Conservation (phyloP, 768 basidiomycete genomes). For the Hydnomerulius pinastri region DNA sequence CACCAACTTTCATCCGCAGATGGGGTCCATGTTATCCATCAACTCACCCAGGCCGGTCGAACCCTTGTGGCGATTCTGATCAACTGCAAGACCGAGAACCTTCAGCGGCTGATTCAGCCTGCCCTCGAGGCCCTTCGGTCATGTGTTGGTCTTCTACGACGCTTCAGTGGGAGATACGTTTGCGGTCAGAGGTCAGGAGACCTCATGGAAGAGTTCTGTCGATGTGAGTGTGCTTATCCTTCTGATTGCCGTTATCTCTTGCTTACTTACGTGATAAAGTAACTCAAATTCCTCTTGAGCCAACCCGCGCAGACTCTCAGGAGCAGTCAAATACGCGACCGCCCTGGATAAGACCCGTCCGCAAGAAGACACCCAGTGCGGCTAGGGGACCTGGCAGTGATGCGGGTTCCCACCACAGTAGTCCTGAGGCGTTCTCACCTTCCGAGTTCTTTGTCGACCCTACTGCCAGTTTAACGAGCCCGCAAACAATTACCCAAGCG, state of each 20-base stretch:
- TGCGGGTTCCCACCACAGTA: constrained; percentile 48
- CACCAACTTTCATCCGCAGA: constrained; percentile 46
- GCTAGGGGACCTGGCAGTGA: constrained; percentile 46
- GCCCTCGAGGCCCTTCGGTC: constrained; percentile 85
- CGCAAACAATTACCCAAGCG: constrained; percentile 22
- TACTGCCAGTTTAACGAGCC: constrained; percentile 20
- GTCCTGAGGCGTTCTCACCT: constrained; percentile 67
- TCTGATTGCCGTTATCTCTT: not conserved
- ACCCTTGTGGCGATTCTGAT: constrained; percentile 86
- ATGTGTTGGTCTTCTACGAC: constrained; percentile 82
- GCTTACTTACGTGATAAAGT: constrained; percentile 41
- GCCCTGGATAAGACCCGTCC: constrained; percentile 89
- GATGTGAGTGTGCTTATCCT: constrained; percentile 49
- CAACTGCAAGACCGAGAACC: constrained; percentile 79
- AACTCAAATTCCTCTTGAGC: constrained; percentile 85
- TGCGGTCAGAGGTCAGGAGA: constrained; percentile 91
- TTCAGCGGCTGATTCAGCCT: constrained; percentile 77
- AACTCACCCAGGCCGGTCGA: constrained; percentile 90
- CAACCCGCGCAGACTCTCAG: constrained; percentile 52
- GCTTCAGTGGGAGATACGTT: constrained; percentile 90
- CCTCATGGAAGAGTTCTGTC: constrained; percentile 94
- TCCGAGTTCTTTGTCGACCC: constrained; percentile 65
- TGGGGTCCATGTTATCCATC: constrained; percentile 94
- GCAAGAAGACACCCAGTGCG: constrained; percentile 65
- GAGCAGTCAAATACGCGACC: constrained; percentile 56